These are phyloP conservation scores for Fagus crenata DNA, from an alignment of 306 rosid species.

Conservation along the genomic window DNA sequence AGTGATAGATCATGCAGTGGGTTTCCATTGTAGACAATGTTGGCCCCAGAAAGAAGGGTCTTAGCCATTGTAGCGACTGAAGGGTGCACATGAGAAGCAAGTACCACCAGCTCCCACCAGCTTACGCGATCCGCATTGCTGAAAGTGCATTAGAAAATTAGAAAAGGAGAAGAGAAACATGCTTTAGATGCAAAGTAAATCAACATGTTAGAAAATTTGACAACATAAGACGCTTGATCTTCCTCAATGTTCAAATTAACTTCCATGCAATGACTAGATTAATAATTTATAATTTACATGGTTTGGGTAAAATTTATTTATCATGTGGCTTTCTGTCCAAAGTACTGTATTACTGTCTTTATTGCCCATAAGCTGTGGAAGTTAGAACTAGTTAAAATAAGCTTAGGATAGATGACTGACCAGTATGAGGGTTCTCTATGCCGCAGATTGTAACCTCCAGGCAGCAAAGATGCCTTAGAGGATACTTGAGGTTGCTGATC, in stretches of 20 bases:
- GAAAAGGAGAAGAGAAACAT: neutral
- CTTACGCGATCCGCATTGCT: slow-evolving; percentile 88
- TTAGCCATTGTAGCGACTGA: slow-evolving; percentile 90
- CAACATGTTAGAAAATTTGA: neutral
- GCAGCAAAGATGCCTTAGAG: slow-evolving; percentile 49
- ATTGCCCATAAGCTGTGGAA: neutral
- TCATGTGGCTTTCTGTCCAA: neutral
- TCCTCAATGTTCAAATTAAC: neutral
- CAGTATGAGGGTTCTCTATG: slow-evolving; percentile 84
- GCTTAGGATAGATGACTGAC: slow-evolving; percentile 39
- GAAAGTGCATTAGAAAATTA: slow-evolving; percentile 20
- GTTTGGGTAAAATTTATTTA: neutral
- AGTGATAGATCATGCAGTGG: slow-evolving; percentile 75
- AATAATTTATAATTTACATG: neutral
- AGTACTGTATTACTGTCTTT: neutral
- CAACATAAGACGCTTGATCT: neutral
- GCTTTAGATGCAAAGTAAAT: neutral
- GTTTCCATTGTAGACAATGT: slow-evolving; percentile 86
- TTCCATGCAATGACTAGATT: neutral
- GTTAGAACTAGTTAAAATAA: neutral
- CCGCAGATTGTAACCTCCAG: slow-evolving; percentile 85
- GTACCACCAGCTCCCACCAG: slow-evolving; percentile 92
- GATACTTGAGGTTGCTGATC: slow-evolving; percentile 38
- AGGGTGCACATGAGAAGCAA: slow-evolving; percentile 90
- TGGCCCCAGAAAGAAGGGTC: slow-evolving; percentile 87